These are phyloP conservation scores for Zoysia japonica DNA, from an alignment of 176 grass and related monocot genomes.

Conservation along the genomic window DNA sequence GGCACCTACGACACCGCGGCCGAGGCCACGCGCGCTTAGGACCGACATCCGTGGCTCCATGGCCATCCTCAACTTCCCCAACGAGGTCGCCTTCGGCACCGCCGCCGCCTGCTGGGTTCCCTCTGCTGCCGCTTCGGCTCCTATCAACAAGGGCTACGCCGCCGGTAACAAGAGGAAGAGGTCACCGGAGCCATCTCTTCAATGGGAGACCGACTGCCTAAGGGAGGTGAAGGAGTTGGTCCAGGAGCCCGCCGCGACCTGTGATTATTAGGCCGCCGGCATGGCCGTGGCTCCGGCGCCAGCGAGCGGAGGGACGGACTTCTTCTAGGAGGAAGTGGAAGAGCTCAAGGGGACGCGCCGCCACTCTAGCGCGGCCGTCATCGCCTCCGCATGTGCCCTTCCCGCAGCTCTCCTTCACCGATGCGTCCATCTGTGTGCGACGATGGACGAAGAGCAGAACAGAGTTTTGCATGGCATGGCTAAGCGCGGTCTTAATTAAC, in stretches of 20 bases:
- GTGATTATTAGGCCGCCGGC: not conserved
- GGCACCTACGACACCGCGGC: slow-evolving; percentile 83
- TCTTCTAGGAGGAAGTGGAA: slow-evolving; percentile 39
- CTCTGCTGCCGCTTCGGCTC: not conserved
- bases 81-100: slow-evolving; percentile 38
- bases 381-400: slow-evolving; percentile 31
- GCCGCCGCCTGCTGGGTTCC: slow-evolving; percentile 1
- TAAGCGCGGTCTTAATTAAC: not conserved
- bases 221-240: slow-evolving; percentile 43
- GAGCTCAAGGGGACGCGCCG: slow-evolving; percentile 12
- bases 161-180: slow-evolving; percentile 32
- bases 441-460: not conserved
- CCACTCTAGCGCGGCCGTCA: slow-evolving; percentile 56
- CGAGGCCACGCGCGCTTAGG: slow-evolving; percentile 81
- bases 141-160: not conserved
- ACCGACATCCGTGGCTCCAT: slow-evolving; percentile 59
- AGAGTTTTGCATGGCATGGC: not conserved
- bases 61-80: slow-evolving; percentile 77
- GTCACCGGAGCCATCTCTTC: not conserved
- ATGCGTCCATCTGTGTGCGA: not conserved
- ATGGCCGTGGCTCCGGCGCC: not conserved
- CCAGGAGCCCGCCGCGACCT: not conserved
- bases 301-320: slow-evolving; percentile 23
- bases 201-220: not conserved
- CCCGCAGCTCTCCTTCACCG: slow-evolving; percentile 48